phyloP scores from a whole-genome alignment of 441 rosid genomes.

The Manihot esculenta region DNA sequence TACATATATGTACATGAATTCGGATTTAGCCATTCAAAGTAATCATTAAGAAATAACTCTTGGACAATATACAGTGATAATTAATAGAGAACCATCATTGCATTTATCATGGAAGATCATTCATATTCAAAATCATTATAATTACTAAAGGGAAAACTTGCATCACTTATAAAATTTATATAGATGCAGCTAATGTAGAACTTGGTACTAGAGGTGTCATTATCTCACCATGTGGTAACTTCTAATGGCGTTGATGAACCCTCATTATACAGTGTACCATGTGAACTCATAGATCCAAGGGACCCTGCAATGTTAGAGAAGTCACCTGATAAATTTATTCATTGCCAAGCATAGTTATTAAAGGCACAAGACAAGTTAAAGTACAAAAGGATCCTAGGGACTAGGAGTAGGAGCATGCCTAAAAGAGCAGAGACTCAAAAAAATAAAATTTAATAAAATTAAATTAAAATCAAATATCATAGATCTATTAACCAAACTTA shows the following conservation, averaged over 20 bases:
- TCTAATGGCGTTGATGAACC: conserved; percentile 37
- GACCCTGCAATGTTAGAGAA: conserved; percentile 50
- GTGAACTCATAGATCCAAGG: conserved; percentile 75
- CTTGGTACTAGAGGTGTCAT: conserved; percentile 36
- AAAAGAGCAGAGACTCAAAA: too few relatives aligned
- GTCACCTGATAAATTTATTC: conserved; percentile 7
- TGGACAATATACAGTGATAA: not conserved
- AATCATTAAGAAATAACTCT: not conserved
- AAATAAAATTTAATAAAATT: too few relatives aligned
- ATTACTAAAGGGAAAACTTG: not conserved
- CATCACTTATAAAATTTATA: not conserved
- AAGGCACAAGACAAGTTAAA: too few relatives aligned
- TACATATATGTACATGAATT: not conserved
- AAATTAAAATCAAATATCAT: too few relatives aligned
- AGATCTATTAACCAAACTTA: too few relatives aligned
- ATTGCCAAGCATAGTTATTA: not conserved
- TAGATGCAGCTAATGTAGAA: not conserved
- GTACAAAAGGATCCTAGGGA: too few relatives aligned
- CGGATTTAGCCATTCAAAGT: not conserved
- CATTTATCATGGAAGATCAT: not conserved
- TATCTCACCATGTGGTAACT: conserved; percentile 79
- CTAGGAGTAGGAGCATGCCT: too few relatives aligned
- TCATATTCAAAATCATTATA: not conserved
- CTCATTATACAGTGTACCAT: conserved; percentile 57
- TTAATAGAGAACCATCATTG: not conserved